Percentiles rank a stretch among this genome's conserved stretches.
phyloP scores from a whole-genome alignment of 495 filamentous ascomycete genomes.

The Podospora tetraspora region DNA sequence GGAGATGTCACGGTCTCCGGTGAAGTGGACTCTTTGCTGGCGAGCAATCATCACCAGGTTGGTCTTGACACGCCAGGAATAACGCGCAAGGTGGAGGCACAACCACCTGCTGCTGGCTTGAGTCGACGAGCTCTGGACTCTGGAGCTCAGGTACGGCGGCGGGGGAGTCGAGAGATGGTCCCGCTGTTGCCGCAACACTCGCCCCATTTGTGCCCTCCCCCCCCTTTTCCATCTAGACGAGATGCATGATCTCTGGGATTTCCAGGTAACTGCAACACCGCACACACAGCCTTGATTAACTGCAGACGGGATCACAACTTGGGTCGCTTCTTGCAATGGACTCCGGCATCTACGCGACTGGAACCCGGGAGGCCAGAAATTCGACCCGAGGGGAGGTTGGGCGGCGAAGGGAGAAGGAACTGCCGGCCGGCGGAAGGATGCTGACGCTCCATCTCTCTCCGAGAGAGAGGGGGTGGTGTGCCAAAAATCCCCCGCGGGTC shows the following conservation, averaged over 20 bases:
- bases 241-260: background rate
- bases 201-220: background rate
- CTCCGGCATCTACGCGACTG: background rate
- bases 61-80: background rate
- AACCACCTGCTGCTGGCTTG: background rate
- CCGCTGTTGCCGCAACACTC: background rate
- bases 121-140: background rate
- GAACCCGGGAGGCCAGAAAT: background rate
- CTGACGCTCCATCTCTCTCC: background rate
- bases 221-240: background rate
- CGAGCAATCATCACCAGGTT: background rate
- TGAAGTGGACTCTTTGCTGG: background rate
- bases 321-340: no score
- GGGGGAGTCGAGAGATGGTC: background rate
- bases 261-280: background rate
- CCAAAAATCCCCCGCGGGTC: background rate
- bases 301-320: background rate
- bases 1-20: background rate
- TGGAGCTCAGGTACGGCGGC: background rate
- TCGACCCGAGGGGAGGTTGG: background rate
- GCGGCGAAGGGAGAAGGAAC: background rate
- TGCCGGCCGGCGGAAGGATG: background rate
- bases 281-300: background rate
- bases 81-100: background rate
- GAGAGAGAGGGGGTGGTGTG: background rate